phyloP scores from a whole-genome alignment of 129 eudicot species.

The Erigeron canadensis region DNA sequence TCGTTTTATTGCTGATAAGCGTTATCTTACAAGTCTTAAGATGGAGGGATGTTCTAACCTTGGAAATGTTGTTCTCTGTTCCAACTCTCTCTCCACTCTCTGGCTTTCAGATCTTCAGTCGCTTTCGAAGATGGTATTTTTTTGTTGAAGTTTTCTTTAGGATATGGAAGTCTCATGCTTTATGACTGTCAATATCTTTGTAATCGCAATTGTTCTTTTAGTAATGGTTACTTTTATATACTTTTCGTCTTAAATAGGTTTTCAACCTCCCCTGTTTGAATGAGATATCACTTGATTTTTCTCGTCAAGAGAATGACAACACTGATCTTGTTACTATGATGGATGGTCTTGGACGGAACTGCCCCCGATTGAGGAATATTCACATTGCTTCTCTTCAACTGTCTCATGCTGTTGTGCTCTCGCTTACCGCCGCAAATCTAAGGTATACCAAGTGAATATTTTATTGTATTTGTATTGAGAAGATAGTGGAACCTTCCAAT shows the following conservation, averaged over 20 bases:
- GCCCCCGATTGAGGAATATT: slow-evolving; percentile 72
- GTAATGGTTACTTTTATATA: slow-evolving; percentile 10
- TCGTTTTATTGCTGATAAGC: slow-evolving; percentile 82
- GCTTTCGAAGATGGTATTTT: slow-evolving; percentile 71
- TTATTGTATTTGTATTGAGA: not conserved
- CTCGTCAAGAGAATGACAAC: slow-evolving; percentile 74
- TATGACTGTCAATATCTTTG: not conserved
- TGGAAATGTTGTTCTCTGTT: slow-evolving; percentile 63
- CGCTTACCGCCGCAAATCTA: slow-evolving; percentile 83
- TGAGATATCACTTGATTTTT: slow-evolving; percentile 79
- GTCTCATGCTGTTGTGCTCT: slow-evolving; percentile 78
- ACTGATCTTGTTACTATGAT: slow-evolving; percentile 70
- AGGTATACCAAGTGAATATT: slow-evolving; percentile 41
- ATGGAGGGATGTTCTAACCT: slow-evolving; percentile 89
- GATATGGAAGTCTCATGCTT: not conserved
- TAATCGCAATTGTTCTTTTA: not conserved
- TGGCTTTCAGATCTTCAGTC: slow-evolving; percentile 96
- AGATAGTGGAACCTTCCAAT: not conserved
- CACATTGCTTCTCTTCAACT: slow-evolving; percentile 75
- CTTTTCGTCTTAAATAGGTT: slow-evolving; percentile 43
- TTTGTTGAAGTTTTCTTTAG: slow-evolving; percentile 6
- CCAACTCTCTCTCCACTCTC: slow-evolving; percentile 69
- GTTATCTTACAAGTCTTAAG: slow-evolving; percentile 74
- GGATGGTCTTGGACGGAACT: slow-evolving; percentile 75
- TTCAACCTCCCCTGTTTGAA: slow-evolving; percentile 77